These are phyloP conservation scores for Raffaelea albimanens DNA, from an alignment of 2,329 filamentous ascomycete species.

Conservation along the genomic window DNA sequence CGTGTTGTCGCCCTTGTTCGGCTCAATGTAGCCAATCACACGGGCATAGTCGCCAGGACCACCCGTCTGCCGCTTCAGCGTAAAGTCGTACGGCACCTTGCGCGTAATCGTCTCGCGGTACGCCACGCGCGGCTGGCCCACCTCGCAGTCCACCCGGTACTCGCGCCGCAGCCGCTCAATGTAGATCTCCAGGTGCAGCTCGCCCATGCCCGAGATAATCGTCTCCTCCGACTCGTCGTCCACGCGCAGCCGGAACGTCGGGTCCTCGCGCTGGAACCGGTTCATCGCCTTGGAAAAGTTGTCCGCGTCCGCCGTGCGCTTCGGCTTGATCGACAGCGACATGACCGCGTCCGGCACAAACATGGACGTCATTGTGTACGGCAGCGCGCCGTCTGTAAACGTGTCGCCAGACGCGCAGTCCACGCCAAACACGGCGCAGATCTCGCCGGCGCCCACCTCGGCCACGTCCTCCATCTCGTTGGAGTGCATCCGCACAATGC, in stretches of 20 bases:
- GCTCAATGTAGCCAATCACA: slow-evolving; percentile 86
- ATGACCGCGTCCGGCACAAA: slow-evolving; percentile 97
- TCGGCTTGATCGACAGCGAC: slow-evolving; percentile 93
- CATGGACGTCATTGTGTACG: slow-evolving; percentile 97
- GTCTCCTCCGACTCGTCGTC: slow-evolving; percentile 91
- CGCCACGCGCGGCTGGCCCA: slow-evolving; percentile 92
- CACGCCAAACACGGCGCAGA: slow-evolving; percentile 95
- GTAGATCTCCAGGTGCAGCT: slow-evolving; percentile 94
- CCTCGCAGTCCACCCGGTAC: slow-evolving; percentile 91
- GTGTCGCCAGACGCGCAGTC: slow-evolving; percentile 97
- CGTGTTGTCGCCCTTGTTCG: no score
- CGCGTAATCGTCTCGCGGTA: slow-evolving; percentile 90
- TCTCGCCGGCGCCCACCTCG: slow-evolving; percentile 92
- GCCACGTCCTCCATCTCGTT: slow-evolving; percentile 97
- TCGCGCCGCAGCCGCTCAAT: slow-evolving; percentile 93
- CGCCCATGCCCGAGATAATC: slow-evolving; percentile 97
- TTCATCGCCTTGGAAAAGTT: slow-evolving; percentile 99
- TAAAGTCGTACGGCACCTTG: slow-evolving; percentile 77
- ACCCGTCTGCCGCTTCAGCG: slow-evolving; percentile 90
- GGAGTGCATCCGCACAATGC: slow-evolving; percentile 98
- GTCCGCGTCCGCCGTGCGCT: slow-evolving; percentile 80
- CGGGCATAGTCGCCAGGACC: slow-evolving; percentile 93
- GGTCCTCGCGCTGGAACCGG: slow-evolving; percentile 95
- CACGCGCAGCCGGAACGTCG: slow-evolving; percentile 90
- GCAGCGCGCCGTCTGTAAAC: slow-evolving; percentile 87